Evolutionary conservation across 306 rosid genomes (phyloP).

Genomic region (Senna tora): DNA sequence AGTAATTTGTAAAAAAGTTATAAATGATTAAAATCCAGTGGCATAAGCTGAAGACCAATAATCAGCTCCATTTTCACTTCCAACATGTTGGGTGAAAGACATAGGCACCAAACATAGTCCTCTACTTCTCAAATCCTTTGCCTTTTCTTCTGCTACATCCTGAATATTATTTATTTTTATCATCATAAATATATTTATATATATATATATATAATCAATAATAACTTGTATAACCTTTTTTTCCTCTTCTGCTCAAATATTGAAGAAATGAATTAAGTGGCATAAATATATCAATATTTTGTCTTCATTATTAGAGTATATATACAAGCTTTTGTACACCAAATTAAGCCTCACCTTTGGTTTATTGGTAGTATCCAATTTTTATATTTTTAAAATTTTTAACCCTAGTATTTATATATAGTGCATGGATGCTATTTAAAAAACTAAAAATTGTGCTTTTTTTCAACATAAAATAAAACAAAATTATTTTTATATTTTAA

Average conservation of each 20-base stretch:
- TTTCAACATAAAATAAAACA: no score
- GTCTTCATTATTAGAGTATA: no score
- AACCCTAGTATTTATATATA: no score
- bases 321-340: no score
- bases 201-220: neutral
- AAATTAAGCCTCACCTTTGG: no score
- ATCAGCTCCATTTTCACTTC: conserved; percentile 75
- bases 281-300: neutral
- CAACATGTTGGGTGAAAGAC: conserved; percentile 75
- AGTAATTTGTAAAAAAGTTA: no score
- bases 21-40: conserved; percentile 35
- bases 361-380: no score
- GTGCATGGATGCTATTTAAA: no score
- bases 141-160: conserved; percentile 43
- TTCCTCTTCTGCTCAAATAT: neutral
- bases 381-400: no score
- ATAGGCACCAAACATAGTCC: conserved; percentile 86
- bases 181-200: neutral
- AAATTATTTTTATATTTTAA: no score
- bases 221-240: neutral
- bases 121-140: conserved; percentile 69
- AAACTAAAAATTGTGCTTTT: no score
- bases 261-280: neutral
- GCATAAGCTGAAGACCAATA: conserved; percentile 76
- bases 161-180: neutral